phyloP scores from a whole-genome alignment of 768 basidiomycete species.

The Suillus clintonianus region DNA sequence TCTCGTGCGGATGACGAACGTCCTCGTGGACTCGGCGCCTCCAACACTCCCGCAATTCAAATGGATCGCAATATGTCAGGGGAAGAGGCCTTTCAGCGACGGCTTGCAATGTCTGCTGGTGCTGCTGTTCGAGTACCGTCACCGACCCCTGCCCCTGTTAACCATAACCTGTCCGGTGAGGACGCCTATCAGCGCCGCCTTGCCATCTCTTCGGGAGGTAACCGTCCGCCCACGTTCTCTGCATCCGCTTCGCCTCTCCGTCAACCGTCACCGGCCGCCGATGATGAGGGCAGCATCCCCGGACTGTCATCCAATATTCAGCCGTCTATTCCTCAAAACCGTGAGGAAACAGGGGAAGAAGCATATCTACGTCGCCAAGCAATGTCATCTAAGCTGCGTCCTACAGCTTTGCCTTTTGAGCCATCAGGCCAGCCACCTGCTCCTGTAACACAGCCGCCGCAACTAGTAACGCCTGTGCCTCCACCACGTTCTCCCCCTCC shows the following conservation, averaged over 20 bases:
- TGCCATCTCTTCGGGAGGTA: conserved; percentile 55
- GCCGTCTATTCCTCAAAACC: conserved; percentile 6
- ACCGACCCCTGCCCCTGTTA: conserved; percentile 39
- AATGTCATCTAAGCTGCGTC: conserved; percentile 46
- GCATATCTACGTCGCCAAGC: conserved; percentile 65
- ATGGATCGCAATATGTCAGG: conserved; percentile 59
- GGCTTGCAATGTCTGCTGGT: conserved; percentile 65
- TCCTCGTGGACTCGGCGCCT: conserved; percentile 25
- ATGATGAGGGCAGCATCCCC: conserved; percentile 27
- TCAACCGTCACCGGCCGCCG: conserved; percentile 22
- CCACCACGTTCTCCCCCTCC: conserved; percentile 49
- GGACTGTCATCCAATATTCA: conserved; percentile 12
- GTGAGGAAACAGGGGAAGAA: conserved; percentile 61
- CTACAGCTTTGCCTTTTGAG: conserved; percentile 29
- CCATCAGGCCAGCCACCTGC: conserved; percentile 23
- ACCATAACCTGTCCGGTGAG: conserved; percentile 64
- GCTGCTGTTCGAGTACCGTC: conserved; percentile 21
- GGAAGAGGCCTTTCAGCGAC: conserved; percentile 80
- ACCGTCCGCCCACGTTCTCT: conserved; percentile 2
- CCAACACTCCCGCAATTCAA: conserved; percentile 32
- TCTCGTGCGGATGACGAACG: conserved; percentile 52
- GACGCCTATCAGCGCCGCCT: conserved; percentile 77
- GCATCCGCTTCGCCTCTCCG: conserved; percentile 12
- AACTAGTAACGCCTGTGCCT: conserved; percentile 10
- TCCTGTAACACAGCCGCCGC: conserved; percentile 22